Percentiles rank a stretch among this genome's conserved stretches.
These are phyloP conservation scores for Populus tomentosa DNA, from an alignment of 441 rosid species.

Conservation along the genomic window DNA sequence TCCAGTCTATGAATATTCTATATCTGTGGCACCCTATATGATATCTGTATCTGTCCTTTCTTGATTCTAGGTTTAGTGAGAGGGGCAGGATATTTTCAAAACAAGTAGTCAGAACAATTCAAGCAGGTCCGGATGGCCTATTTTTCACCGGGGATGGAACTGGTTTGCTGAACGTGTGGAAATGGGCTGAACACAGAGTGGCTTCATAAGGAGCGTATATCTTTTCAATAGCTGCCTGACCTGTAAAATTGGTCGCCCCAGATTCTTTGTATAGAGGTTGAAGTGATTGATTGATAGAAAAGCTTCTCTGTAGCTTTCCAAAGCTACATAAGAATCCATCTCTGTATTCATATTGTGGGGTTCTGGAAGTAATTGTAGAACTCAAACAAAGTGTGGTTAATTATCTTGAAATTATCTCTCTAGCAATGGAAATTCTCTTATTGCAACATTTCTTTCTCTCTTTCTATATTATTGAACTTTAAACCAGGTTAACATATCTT, in stretches of 20 bases:
- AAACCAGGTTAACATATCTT: too few species aligned
- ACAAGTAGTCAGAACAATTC: conserved; percentile 55
- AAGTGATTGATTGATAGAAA: neutral
- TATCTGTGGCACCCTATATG: neutral
- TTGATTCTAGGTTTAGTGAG: conserved; percentile 48
- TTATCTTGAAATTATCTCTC: too few species aligned
- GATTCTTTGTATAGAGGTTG: neutral
- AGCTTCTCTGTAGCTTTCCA: too few species aligned
- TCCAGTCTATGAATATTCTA: neutral
- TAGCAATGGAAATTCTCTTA: too few species aligned
- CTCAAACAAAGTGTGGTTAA: too few species aligned
- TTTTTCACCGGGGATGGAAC: conserved; percentile 82
- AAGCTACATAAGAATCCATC: too few species aligned
- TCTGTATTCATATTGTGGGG: too few species aligned
- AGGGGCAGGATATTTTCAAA: conserved; percentile 74
- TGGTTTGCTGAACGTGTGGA: conserved; percentile 75
- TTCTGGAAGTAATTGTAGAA: too few species aligned
- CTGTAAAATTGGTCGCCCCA: neutral
- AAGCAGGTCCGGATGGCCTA: conserved; percentile 60
- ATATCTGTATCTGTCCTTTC: neutral
- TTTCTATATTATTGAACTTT: too few species aligned
- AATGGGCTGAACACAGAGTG: conserved; percentile 27
- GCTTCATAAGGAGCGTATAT: neutral
- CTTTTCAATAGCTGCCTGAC: neutral
- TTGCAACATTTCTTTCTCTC: too few species aligned